Percentiles rank a stretch among this genome's conserved stretches.
phyloP scores from a whole-genome alignment of 148 eudicot species.

The Nyssa sinensis region DNA sequence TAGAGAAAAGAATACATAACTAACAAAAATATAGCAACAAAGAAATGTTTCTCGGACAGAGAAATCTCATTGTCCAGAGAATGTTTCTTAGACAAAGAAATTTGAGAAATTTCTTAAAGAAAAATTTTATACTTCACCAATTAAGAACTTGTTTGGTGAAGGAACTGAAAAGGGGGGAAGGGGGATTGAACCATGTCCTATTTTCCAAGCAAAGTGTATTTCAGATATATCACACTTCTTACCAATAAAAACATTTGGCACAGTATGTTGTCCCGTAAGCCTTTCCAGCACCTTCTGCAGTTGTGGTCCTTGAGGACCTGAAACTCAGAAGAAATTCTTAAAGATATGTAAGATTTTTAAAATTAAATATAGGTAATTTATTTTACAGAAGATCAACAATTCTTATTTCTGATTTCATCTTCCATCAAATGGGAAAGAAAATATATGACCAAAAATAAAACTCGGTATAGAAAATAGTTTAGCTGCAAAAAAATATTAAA shows the following conservation, averaged over 20 bases:
- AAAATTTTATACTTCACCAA: too few relatives aligned
- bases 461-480: background rate
- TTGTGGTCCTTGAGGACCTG: slow-evolving; percentile 91
- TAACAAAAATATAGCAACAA: too few relatives aligned
- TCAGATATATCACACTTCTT: slow-evolving; percentile 14
- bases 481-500: background rate
- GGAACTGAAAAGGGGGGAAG: background rate
- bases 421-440: background rate
- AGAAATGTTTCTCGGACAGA: too few relatives aligned
- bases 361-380: background rate
- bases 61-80: too few relatives aligned
- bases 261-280: slow-evolving; percentile 85
- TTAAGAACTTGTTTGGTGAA: too few relatives aligned
- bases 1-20: too few relatives aligned
- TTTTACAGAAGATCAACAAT: background rate
- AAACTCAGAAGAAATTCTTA: slow-evolving; percentile 13
- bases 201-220: background rate
- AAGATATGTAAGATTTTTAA: background rate
- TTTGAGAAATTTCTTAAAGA: too few relatives aligned
- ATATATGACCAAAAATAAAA: background rate
- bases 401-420: background rate
- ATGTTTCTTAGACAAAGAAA: too few relatives aligned
- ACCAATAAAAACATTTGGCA: slow-evolving; percentile 95
- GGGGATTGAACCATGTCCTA: background rate
- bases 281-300: slow-evolving; percentile 79